Evolutionary conservation across 257 asterid species (phyloP).

Genomic region (Fraxinus quadrangulata): DNA sequence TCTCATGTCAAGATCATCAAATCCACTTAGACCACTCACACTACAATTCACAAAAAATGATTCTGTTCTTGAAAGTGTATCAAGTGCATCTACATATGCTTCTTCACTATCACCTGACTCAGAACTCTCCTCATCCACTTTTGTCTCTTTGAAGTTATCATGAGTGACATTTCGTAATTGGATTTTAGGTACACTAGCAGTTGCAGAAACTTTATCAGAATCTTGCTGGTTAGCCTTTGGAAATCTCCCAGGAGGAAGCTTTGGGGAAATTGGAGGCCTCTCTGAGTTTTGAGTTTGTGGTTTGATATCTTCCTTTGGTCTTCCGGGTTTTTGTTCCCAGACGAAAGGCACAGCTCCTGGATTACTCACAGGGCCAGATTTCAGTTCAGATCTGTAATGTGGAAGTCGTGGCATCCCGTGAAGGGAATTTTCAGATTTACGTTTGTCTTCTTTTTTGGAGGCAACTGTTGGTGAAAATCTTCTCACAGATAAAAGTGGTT

Average conservation of each 20-base stretch:
- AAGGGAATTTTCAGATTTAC: slow-evolving; percentile 23
- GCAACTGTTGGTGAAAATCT: slow-evolving; percentile 34
- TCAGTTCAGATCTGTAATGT: slow-evolving; percentile 54
- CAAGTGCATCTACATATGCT: slow-evolving; percentile 68
- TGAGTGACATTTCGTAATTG: slow-evolving; percentile 16
- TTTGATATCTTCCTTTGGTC: slow-evolving; percentile 50
- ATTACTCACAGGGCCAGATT: slow-evolving; percentile 74
- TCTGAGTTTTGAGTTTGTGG: slow-evolving; percentile 18
- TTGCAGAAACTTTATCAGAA: slow-evolving; percentile 26
- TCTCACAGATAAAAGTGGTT: slow-evolving; percentile 72
- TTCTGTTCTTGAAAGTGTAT: slow-evolving; percentile 67
- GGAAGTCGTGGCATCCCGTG: slow-evolving; percentile 49
- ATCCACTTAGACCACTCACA: slow-evolving; percentile 64
- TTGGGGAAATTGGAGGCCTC: slow-evolving; percentile 53
- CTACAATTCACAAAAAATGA: slow-evolving; percentile 77
- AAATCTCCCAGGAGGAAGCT: slow-evolving; percentile 67
- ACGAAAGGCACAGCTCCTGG: slow-evolving; percentile 73
- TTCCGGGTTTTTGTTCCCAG: slow-evolving; percentile 84
- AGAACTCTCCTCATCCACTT: slow-evolving; percentile 31
- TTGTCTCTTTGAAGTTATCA: slow-evolving; percentile 30
- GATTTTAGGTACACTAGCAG: slow-evolving; percentile 17
- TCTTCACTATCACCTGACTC: slow-evolving; percentile 57
- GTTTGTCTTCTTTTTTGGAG: slow-evolving; percentile 33
- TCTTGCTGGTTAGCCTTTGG: slow-evolving; percentile 38
- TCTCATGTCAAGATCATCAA: slow-evolving; percentile 45